Evolutionary conservation across 148 eudicot species (phyloP).

Genomic region (Chenopodium quinoa): DNA sequence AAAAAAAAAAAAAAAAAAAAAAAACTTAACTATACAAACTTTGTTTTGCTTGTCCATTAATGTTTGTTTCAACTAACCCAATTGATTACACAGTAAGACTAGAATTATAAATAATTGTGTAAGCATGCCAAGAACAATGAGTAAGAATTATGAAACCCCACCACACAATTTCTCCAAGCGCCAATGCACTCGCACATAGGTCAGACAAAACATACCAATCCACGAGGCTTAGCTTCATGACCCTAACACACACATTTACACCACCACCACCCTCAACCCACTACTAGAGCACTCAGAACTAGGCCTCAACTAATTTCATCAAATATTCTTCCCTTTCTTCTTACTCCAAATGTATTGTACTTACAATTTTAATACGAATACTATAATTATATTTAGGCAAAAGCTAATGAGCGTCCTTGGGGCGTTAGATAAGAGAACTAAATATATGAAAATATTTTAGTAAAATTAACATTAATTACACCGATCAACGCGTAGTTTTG

Average conservation of each 20-base stretch:
- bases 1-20: too few species aligned
- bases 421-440: too few species aligned
- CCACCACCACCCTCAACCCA: constrained; percentile 13
- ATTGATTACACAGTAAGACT: neutral
- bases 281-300: constrained; percentile 4
- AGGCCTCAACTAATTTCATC: constrained; percentile 10
- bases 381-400: too few species aligned
- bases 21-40: neutral
- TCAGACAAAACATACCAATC: constrained; percentile 6
- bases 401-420: too few species aligned
- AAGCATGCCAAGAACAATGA: constrained; percentile 11
- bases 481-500: too few species aligned
- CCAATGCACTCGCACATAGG: constrained; percentile 11
- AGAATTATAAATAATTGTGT: neutral
- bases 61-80: neutral
- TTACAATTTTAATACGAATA: too few species aligned
- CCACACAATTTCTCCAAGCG: neutral
- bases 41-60: neutral
- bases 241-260: constrained; percentile 3
- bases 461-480: too few species aligned
- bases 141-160: neutral
- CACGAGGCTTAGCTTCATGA: constrained; percentile 8
- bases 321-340: constrained; percentile 1
- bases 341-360: neutral
- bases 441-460: too few species aligned